phyloP scores from a whole-genome alignment of 306 rosid species.

The barrel medic (Medicago truncatula) region MtrunA17r5.0-ANR NC_053045.1:50945001-50945500 shows the following conservation, averaged over 20 bases:
- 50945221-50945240: not conserved
- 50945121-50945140: constrained; percentile 81
- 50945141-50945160: constrained; percentile 61
- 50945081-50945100: constrained; percentile 76
- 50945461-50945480: not conserved
- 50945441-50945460: not conserved
- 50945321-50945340: constrained; percentile 82
- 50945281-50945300: constrained; percentile 61
- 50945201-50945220: not conserved
- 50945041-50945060: not conserved
- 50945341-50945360: constrained; percentile 89
- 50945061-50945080: constrained; percentile 77
- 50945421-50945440: not conserved
- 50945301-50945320: constrained; percentile 81
- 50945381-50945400: constrained; percentile 79
- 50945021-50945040: not conserved
- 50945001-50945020: not conserved
- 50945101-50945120: constrained; percentile 80
- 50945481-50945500: not conserved
- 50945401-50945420: constrained; percentile 50
- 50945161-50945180: not conserved
- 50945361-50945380: constrained; percentile 80
- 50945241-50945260: constrained; percentile 46
- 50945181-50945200: not conserved
- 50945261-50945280: constrained; percentile 74